Percentiles rank a stretch among this genome's conserved stretches.
Evolutionary conservation across 805 yeast species (phyloP).

Genomic region (Candida koratica): DNA sequence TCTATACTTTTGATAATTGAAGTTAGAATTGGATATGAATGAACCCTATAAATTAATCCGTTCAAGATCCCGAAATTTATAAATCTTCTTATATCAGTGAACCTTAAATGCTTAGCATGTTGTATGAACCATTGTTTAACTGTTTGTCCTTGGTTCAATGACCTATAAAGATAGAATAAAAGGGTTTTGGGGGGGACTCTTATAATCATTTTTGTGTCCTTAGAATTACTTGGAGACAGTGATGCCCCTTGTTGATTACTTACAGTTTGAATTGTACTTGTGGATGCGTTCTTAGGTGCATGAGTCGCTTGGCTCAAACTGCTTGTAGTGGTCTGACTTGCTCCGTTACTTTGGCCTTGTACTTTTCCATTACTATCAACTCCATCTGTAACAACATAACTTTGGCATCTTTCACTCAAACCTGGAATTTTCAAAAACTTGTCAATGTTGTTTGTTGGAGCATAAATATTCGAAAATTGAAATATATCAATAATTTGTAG

Average conservation of each 20-base stretch:
- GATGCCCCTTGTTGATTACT: constrained; percentile 2
- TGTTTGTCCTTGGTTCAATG: constrained; percentile 72
- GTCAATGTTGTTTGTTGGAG: constrained; percentile 77
- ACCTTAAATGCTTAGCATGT: constrained; percentile 51
- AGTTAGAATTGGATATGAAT: constrained; percentile 64
- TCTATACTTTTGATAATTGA: constrained; percentile 38
- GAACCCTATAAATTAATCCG: constrained; percentile 76
- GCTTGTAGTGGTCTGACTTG: not conserved
- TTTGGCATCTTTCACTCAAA: constrained; percentile 80
- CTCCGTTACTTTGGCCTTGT: not conserved
- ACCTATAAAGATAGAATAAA: constrained; percentile 69
- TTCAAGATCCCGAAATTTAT: constrained; percentile 81
- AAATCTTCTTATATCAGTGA: constrained; percentile 80
- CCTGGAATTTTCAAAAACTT: constrained; percentile 57
- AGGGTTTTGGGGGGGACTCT: constrained; percentile 59
- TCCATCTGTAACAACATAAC: constrained; percentile 54
- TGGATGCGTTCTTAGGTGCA: not conserved
- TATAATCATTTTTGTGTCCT: constrained; percentile 12
- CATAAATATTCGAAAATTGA: constrained; percentile 84
- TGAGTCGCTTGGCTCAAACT: not conserved
- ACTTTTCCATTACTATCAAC: not conserved
- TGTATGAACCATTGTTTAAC: constrained; percentile 79
- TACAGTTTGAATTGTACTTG: not conserved
- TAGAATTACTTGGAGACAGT: constrained; percentile 13
- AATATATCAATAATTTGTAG: constrained; percentile 80